Evolutionary conservation across 2,329 filamentous ascomycete genomes (phyloP).

Genomic region (Cercospora sp.): DNA sequence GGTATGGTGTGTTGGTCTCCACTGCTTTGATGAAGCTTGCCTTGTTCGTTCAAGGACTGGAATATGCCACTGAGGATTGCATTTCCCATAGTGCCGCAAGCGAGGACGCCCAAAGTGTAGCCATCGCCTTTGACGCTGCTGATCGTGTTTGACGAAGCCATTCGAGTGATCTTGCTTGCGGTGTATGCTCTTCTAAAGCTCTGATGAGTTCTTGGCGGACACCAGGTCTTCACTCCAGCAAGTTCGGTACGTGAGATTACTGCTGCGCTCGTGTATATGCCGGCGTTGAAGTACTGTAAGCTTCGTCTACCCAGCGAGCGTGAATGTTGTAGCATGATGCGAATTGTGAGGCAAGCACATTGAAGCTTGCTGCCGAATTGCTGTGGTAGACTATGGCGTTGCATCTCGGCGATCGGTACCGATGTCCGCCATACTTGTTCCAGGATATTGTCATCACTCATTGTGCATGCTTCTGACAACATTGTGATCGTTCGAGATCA

Average conservation of each 20-base stretch:
- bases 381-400: neutral
- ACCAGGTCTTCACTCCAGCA: neutral
- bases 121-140: conserved; percentile 22
- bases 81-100: conserved; percentile 86
- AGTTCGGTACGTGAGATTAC: neutral
- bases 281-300: neutral
- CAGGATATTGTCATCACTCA: neutral
- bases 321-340: neutral
- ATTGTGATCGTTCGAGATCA: neutral
- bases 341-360: no score
- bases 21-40: conserved; percentile 18
- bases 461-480: neutral
- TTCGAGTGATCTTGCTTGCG: neutral
- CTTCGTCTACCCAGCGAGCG: neutral
- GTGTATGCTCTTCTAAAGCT: neutral
- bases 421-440: neutral
- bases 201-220: neutral
- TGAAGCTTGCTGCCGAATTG: neutral
- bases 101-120: conserved; percentile 76
- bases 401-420: neutral
- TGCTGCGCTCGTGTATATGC: neutral
- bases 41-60: conserved; percentile 60
- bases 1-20: conserved; percentile 57
- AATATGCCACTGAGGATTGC: conserved; percentile 82
- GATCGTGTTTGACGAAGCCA: neutral